Evolutionary conservation across 768 basidiomycete species (phyloP).

Genomic region (Psilocybe sp.): DNA sequence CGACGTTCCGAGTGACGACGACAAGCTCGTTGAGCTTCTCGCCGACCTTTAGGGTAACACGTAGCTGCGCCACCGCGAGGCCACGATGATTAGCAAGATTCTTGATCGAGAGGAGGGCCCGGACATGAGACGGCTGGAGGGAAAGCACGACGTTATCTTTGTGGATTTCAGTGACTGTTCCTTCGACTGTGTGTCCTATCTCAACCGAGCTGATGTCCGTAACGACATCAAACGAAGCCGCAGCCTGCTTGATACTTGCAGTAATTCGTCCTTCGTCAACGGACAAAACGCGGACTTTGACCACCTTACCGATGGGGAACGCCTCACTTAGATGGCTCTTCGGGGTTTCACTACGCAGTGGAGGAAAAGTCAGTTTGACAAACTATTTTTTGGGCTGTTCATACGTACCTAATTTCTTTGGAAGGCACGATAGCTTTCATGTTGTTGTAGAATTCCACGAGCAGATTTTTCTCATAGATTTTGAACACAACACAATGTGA

Average conservation of each 20-base stretch:
- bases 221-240: constrained; percentile 42
- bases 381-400: not conserved
- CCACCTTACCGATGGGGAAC: constrained; percentile 78
- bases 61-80: constrained; percentile 64
- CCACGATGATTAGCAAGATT: constrained; percentile 81
- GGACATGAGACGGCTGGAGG: constrained; percentile 65
- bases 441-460: constrained; percentile 91
- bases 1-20: constrained; percentile 86
- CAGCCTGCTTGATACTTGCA: constrained; percentile 85
- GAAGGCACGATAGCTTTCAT: constrained; percentile 78
- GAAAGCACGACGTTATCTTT: constrained; percentile 78
- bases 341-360: constrained; percentile 57
- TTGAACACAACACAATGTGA: constrained; percentile 84
- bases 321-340: constrained; percentile 52
- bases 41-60: constrained; percentile 58
- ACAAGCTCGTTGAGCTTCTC: constrained; percentile 74
- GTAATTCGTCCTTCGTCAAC: constrained; percentile 64
- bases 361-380: constrained; percentile 1
- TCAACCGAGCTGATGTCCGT: constrained; percentile 71
- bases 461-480: constrained; percentile 72
- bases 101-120: constrained; percentile 83
- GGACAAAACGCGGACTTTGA: constrained; percentile 77
- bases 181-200: constrained; percentile 72
- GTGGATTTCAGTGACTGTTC: constrained; percentile 76
- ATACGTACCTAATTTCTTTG: constrained; percentile 74